phyloP scores from a whole-genome alignment of 768 basidiomycete species.

The Lentinula detonsa region DNA sequence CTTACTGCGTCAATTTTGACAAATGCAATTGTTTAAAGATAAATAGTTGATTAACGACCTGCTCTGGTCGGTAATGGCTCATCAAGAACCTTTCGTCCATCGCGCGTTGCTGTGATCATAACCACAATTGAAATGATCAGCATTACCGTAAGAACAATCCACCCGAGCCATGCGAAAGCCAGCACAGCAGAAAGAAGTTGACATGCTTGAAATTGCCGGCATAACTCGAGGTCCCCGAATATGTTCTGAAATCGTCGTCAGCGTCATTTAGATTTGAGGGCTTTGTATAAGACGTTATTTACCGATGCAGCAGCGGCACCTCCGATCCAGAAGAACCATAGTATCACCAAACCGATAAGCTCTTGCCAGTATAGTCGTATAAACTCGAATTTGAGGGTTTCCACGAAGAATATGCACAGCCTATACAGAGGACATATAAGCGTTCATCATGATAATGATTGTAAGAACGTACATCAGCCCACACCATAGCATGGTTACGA shows the following conservation, averaged over 20 bases:
- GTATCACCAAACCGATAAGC: not conserved
- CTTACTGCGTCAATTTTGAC: too few relatives aligned
- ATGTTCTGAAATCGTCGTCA: not conserved
- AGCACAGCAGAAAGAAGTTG: not conserved
- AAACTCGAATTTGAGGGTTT: not conserved
- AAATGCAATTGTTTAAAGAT: too few relatives aligned
- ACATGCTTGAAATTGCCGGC: not conserved
- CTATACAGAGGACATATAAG: not conserved
- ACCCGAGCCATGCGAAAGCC: constrained; percentile 2
- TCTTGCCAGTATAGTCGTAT: constrained; percentile 1
- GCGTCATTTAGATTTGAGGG: not conserved
- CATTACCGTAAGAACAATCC: not conserved
- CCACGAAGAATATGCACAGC: constrained; percentile 1
- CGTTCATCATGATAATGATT: too few relatives aligned
- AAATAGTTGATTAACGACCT: not conserved
- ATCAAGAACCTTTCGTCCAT: not conserved
- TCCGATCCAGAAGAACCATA: constrained; percentile 1
- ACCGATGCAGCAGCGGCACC: not conserved
- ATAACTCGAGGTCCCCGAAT: not conserved
- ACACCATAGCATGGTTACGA: not conserved
- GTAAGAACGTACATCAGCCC: not conserved
- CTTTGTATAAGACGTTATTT: not conserved
- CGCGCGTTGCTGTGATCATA: not conserved
- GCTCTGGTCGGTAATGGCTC: not conserved
- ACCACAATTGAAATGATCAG: not conserved